Percentiles rank a stretch among this genome's conserved stretches.
phyloP scores from a whole-genome alignment of 148 eudicot species.

The Heliosperma pusillum region DNA sequence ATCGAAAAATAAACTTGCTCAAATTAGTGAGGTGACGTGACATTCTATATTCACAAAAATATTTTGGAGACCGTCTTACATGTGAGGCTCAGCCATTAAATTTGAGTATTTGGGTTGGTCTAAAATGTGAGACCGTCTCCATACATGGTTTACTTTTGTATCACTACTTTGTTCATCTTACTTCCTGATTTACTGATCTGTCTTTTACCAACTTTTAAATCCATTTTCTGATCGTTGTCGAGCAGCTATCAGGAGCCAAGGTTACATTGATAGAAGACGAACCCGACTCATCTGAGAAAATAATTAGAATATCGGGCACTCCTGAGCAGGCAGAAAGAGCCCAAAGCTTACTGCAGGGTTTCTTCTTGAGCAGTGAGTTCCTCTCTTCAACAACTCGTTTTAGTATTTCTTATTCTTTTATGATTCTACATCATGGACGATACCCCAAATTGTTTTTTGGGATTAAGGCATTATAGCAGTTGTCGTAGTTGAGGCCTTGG shows the following conservation, averaged over 20 bases:
- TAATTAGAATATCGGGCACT: constrained; percentile 81
- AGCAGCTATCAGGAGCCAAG: constrained; percentile 93
- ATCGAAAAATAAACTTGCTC: constrained; percentile 77
- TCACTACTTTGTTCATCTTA: background rate
- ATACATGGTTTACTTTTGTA: background rate
- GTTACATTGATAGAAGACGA: constrained; percentile 74
- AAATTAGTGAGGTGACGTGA: constrained; percentile 77
- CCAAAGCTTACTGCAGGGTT: constrained; percentile 96
- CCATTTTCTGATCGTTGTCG: background rate
- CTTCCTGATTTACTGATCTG: background rate
- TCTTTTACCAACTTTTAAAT: background rate
- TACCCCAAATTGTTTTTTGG: background rate
- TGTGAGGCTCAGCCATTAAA: no score
- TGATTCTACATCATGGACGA: background rate
- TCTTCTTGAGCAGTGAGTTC: constrained; percentile 87
- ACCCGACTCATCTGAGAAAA: constrained; percentile 61
- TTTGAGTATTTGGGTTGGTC: no score
- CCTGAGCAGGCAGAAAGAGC: constrained; percentile 98
- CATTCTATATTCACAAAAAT: background rate
- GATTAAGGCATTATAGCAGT: background rate
- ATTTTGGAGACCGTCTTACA: background rate
- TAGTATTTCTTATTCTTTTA: background rate
- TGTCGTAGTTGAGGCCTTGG: background rate
- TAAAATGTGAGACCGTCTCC: background rate
- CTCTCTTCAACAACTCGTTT: background rate